Base-by-base conservation (phyloP, 768 basidiomycete species). In the Leccinum sublutescens region DNA sequence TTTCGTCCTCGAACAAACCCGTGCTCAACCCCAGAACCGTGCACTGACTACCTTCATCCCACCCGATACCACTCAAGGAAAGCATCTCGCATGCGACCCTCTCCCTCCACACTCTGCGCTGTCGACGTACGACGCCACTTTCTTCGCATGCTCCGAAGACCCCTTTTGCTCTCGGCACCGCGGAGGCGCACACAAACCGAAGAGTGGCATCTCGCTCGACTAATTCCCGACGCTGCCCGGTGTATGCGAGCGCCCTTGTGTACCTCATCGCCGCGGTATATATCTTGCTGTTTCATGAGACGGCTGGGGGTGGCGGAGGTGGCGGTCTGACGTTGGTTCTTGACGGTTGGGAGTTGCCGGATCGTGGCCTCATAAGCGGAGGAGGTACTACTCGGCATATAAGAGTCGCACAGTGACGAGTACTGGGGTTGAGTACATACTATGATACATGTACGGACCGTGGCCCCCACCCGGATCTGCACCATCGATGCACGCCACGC, bases 1-100 rank as follows among this genome's bases (percentile, higher is more conserved):
- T 23, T 75, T 90, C 55, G 88, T 93, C n/a, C 80, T 87, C 14
- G 88, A 90, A 64, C 75, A 81, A 6, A 79, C 79, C 4, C 83
- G 85, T 62, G 66, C 64, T n/a, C 69, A 71, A 51, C 60, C 70
- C 3, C 70, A 66, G 57, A 65, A 71, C 9, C 80, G 79, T 25
- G 75, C 78, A 8, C 77, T 92, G 10, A 81, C 89, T 52, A 78
- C 85, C 0, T 95, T 94, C 76, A 78, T 95, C 54, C 23, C 92
- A 0, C 75, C 78, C 12, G 65, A 75, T 5, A 77, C 89, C 4
- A 72, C 82, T 12, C 74, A 78, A 5, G 76, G 74, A 12, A 82
- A 84, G 56, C 79, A 84, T 6, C 76, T 91, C 60, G 85, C 29
- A 25, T 25, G 25, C 21, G 21, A 21, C 21, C 21, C 21, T 21